Evolutionary conservation across 768 basidiomycete species (phyloP).

Genomic region (Galerina marginata): DNA sequence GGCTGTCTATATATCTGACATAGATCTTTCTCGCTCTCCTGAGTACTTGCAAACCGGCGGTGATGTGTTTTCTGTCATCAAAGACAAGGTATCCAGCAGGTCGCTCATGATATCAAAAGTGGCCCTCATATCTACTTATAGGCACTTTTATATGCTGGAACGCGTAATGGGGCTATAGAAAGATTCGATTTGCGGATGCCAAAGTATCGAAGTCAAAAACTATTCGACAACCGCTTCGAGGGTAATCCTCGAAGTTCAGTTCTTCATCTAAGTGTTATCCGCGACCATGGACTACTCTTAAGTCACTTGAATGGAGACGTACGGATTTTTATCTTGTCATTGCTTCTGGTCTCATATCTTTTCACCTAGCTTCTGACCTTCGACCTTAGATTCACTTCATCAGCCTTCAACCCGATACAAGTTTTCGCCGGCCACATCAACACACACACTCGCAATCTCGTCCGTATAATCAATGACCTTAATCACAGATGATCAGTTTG

Average conservation of each 20-base stretch:
- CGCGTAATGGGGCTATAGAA: constrained; percentile 62
- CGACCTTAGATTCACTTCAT: constrained; percentile 61
- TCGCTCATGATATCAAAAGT: background rate
- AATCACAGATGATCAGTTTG: background rate
- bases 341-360: background rate
- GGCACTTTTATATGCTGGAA: constrained; percentile 59
- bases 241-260: constrained; percentile 48
- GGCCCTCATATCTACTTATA: constrained; percentile 24
- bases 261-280: constrained; percentile 54
- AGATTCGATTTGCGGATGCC: constrained; percentile 61
- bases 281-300: constrained; percentile 57
- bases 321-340: constrained; percentile 24
- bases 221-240: constrained; percentile 45
- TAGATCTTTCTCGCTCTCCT: constrained; percentile 43
- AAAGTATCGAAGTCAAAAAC: constrained; percentile 39
- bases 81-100: constrained; percentile 47
- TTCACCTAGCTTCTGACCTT: constrained; percentile 58
- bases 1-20: constrained; percentile 57
- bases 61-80: constrained; percentile 67
- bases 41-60: constrained; percentile 56
- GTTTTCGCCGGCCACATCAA: constrained; percentile 65
- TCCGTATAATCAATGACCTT: constrained; percentile 35
- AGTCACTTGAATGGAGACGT: constrained; percentile 69
- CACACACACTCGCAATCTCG: constrained; percentile 53
- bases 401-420: constrained; percentile 46